phyloP scores from a whole-genome alignment of 139 green algal species.

The Coccomyxa sp. region DNA sequence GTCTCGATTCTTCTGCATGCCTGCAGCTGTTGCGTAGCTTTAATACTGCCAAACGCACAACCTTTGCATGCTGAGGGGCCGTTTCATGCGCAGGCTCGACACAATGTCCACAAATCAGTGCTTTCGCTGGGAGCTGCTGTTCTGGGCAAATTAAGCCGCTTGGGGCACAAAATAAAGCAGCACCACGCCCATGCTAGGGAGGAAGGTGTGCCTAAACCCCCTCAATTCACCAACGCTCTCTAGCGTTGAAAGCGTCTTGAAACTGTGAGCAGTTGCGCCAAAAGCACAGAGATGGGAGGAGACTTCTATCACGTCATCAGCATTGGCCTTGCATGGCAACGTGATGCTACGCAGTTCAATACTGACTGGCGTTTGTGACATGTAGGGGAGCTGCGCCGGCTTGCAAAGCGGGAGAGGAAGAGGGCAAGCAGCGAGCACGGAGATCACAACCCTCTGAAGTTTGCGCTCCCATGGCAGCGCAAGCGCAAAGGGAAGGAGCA shows the following conservation, averaged over 20 bases:
- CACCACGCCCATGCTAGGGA: neutral
- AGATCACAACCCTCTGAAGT: neutral
- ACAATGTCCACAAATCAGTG: neutral
- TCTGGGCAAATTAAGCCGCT: neutral
- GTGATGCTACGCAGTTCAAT: no score
- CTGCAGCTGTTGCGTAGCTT: neutral
- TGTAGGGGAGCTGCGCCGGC: neutral
- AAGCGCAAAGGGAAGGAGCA: neutral
- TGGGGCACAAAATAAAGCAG: neutral
- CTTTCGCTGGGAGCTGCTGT: neutral
- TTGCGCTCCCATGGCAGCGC: neutral
- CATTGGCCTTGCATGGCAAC: no score
- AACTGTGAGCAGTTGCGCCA: no score
- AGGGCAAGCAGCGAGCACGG: neutral
- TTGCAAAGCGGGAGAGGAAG: no score
- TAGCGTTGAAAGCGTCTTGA: no score
- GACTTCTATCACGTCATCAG: no score
- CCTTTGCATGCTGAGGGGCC: neutral
- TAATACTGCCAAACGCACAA: neutral
- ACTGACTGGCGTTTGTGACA: no score
- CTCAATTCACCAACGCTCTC: no score
- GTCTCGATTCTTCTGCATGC: no score
- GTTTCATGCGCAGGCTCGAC: neutral
- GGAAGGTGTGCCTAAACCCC: neutral
- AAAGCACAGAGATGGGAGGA: no score